Base-by-base conservation (phyloP, 83 land plant genomes). In the Thuja plicata region DNA sequence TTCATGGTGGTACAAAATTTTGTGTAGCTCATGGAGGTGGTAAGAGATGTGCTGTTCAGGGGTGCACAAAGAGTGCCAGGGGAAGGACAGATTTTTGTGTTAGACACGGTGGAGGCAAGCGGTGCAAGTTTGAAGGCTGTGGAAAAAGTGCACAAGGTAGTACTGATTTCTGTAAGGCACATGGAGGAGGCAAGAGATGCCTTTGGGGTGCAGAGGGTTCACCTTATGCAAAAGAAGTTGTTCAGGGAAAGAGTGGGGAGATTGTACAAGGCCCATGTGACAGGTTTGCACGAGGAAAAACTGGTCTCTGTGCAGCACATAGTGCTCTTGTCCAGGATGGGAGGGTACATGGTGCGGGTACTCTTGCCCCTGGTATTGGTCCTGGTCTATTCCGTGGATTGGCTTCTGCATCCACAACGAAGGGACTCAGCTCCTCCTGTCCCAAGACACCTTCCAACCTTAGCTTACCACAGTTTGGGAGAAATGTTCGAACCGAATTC, bases 11-110 rank as follows among this genome's bases (percentile, higher is more conserved):
- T 19, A 96, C 98, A 40, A 88, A 86, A 40, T 96, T 93, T 83
- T 96, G 98, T 89, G 98, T 96, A 13, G 97, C 97, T 15, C 98
- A 96, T 89, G 98, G 98, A 15, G 98, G 98, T 8, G 97, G 98
- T 12, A 96, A 96, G 90, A 88, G 98, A 84, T 96, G 98, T 93
- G 95, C 94, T n/a, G 89, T 92, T 15, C 92, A 90, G 37, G 97
- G 92, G 32, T 96, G 98, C 88, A 94, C 98, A 1, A 96, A 93
- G 89, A 96, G 98, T 92, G 98, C 98, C 7, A 95, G 98, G 88
- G 98, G 98, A 66, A 85, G 98, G 80, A 96, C 98, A 19, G 92
- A 92, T 46, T 94, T 76, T 86, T 96, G 98, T 87, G 98, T 96
- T 45, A 92, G 97, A 73, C 98, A 96, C 91, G 98, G 98, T 43